Percentiles rank a stretch among this genome's conserved stretches.
Evolutionary conservation across 1,139 yeast species (phyloP).

Genomic region (Saccharomyces hybrid): DNA sequence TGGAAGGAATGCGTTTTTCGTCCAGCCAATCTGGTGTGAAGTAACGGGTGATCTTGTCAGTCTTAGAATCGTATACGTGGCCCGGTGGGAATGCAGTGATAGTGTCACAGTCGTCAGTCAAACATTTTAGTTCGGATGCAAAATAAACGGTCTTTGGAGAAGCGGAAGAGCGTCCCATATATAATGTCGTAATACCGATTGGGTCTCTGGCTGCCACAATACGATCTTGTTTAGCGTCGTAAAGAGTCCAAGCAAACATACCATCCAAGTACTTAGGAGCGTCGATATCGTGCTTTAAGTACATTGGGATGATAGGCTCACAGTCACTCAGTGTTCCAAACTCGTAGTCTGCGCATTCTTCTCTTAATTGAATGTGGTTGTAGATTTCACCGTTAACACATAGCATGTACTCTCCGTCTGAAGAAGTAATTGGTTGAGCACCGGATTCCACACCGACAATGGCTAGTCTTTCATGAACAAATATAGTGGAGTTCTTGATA

Average conservation of each 20-base stretch:
- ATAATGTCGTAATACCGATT: conserved; percentile 90
- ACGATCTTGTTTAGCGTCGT: conserved; percentile 78
- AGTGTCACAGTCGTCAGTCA: conserved; percentile 87
- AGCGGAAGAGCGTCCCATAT: conserved; percentile 78
- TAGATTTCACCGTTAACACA: conserved; percentile 97
- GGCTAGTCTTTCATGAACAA: conserved; percentile 92
- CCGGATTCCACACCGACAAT: conserved; percentile 94
- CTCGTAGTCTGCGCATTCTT: conserved; percentile 58
- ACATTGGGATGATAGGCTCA: conserved; percentile 93
- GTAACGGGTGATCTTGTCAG: conserved; percentile 79
- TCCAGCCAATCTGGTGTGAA: conserved; percentile 95
- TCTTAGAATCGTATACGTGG: conserved; percentile 84
- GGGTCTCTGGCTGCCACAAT: conserved; percentile 97
- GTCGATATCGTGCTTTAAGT: conserved; percentile 75
- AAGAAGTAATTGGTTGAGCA: conserved; percentile 89
- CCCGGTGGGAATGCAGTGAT: conserved; percentile 97
- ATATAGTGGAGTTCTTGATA: conserved; percentile 65
- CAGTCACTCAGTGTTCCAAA: conserved; percentile 90
- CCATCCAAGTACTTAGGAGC: conserved; percentile 93
- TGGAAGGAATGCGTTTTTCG: conserved; percentile 60
- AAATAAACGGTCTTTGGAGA: conserved; percentile 73
- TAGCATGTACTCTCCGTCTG: conserved; percentile 63
- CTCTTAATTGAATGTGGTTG: conserved; percentile 87
- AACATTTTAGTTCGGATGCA: conserved; percentile 90
- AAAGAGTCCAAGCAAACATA: conserved; percentile 92